These are phyloP conservation scores for Aegilops umbellulata DNA, from an alignment of 176 grass and related monocot species.

Conservation along the genomic window DNA sequence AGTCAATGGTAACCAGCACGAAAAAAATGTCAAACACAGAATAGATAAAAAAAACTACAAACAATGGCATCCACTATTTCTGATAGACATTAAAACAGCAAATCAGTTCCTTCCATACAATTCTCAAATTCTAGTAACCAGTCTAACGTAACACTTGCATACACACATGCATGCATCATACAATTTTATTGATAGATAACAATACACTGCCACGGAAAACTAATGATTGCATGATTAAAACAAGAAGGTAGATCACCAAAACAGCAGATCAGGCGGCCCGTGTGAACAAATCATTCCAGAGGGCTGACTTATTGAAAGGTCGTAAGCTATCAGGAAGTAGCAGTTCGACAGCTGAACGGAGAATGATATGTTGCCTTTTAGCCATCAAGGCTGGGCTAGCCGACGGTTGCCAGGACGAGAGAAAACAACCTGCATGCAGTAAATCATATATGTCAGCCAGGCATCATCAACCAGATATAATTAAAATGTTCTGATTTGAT, in stretches of 20 bases:
- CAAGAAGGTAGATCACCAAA: too few species aligned
- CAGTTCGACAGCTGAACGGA: not conserved
- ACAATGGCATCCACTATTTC: not conserved
- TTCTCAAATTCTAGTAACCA: not conserved
- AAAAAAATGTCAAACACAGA: not conserved
- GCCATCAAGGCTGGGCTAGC: not conserved
- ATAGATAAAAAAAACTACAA: not conserved
- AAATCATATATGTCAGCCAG: not conserved
- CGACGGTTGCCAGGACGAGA: not conserved
- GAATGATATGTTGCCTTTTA: not conserved
- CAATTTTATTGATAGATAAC: too few species aligned
- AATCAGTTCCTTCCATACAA: not conserved
- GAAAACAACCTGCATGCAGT: conserved; percentile 1
- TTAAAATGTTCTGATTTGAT: not conserved
- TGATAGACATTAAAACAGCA: not conserved
- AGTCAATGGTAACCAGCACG: not conserved
- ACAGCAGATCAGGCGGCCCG: too few species aligned
- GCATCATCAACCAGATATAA: not conserved
- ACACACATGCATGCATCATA: not conserved
- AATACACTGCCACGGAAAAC: too few species aligned
- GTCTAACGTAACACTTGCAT: too few species aligned
- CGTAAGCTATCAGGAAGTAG: not conserved
- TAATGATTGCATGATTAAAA: too few species aligned
- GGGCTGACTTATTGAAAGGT: not conserved
- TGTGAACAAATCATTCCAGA: not conserved